Base-by-base conservation (phyloP, 2,329 filamentous ascomycete species). In the Stromatinia cepivora region DNA sequence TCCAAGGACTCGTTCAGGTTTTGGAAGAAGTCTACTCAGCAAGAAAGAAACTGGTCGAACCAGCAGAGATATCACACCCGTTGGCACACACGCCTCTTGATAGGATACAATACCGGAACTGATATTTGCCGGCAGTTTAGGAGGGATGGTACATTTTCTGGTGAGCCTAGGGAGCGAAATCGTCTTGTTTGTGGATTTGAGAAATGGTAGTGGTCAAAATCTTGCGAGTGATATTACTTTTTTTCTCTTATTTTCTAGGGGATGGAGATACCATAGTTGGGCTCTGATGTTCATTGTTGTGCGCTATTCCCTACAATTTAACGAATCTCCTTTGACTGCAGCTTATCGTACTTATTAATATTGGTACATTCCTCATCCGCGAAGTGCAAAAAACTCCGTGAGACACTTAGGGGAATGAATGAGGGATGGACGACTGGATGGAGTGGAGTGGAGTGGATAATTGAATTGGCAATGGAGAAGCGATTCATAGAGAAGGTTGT, bases 11-110 rank as follows among this genome's bases (percentile, higher is more conserved):
- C 61, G 61, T 22, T 39, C 61, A 39, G 74, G 72, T 3, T 75
- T 86, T 65, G 82, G 86, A 63, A 82, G 84, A 71, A 86, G 85
- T 76, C 85, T 88, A 76, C 76, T 88, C 72, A 81, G 82, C 75
- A 88, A 87, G 80, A 81, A 83, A 67, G 75, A 75, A 25, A 42
- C 46, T 61, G 69, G 62, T 8, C 70, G 76, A 48, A 70, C 64
- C 4, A 78, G 76, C 74, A 80, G 85, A 59, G 85, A 88, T 70
- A 76, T 78, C 25, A 81, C 81, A 28, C 80, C 81, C 25, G 48
- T 64, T 17, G 66, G 66, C 9, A 54, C 66, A 13, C 36, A 53
- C 1, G 58, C 36, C 13, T 63, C 57, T 25, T 39, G 46, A 50
- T 39, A 39, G 61, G n/a, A 52, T 64, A 28, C 7, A 39, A 52